phyloP scores from a whole-genome alignment of 2,329 filamentous ascomycete genomes.

The Cytospora chrysosperma region DNA sequence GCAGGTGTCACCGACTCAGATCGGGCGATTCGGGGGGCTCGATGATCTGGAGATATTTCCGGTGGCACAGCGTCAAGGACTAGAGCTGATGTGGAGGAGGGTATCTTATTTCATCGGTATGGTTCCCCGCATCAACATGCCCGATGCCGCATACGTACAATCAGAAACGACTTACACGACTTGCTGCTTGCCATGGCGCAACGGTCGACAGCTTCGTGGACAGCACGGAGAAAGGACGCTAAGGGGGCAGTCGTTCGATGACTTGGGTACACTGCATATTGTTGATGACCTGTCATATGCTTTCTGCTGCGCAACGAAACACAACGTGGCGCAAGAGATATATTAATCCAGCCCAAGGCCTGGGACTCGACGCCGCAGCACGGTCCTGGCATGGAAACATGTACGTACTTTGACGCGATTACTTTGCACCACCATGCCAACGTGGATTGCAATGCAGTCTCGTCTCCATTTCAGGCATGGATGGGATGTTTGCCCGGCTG shows the following conservation, averaged over 20 bases:
- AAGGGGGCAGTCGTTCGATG: neutral
- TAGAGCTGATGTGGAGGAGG: neutral
- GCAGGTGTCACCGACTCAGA: conserved; percentile 12
- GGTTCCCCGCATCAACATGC: neutral
- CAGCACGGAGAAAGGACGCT: neutral
- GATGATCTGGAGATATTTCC: conserved; percentile 1
- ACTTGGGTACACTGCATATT: neutral
- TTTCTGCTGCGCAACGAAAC: neutral
- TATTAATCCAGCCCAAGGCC: neutral
- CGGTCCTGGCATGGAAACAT: neutral
- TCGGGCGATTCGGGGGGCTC: neutral
- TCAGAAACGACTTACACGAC: neutral
- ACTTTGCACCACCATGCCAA: neutral
- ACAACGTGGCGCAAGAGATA: neutral
- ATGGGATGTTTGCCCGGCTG: neutral
- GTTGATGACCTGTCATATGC: neutral
- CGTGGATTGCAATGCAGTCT: neutral
- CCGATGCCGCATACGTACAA: neutral
- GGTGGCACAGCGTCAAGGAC: neutral
- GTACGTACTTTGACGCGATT: neutral
- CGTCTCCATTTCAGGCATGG: neutral
- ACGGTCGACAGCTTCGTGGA: neutral
- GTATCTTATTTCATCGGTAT: neutral
- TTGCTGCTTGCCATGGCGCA: neutral
- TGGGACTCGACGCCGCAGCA: neutral